Conservation (phyloP, 768 basidiomycete genomes). For the Tricholoma furcatifolium region DNA sequence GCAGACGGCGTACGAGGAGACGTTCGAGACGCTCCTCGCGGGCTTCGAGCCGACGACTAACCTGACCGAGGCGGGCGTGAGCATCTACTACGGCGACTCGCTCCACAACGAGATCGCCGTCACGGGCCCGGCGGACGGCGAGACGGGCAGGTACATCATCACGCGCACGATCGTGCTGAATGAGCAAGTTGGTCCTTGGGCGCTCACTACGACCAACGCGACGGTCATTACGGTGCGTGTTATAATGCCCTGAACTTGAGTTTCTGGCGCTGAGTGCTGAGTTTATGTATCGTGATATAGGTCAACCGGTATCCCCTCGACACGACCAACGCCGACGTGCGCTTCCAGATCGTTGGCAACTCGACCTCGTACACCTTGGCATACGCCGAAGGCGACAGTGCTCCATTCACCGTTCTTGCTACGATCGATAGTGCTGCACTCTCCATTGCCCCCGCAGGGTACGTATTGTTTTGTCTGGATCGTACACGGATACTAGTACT, state of each 20-base stretch:
- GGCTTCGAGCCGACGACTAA: slow-evolving; percentile 27
- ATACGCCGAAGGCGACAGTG: slow-evolving; percentile 30
- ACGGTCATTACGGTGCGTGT: slow-evolving; percentile 27
- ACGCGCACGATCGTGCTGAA: slow-evolving; percentile 29
- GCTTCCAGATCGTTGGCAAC: slow-evolving; percentile 28
- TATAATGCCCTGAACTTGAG: no score
- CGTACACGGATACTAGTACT: background rate
- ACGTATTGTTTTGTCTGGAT: slow-evolving; percentile 2
- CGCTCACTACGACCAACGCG: slow-evolving; percentile 28
- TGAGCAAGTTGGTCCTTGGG: slow-evolving; percentile 34
- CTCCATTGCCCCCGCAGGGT: slow-evolving; percentile 34
- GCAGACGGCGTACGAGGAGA: slow-evolving; percentile 36
- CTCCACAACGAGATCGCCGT: slow-evolving; percentile 39
- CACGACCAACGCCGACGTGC: slow-evolving; percentile 24
- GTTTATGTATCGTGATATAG: slow-evolving; percentile 1
- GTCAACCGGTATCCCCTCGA: slow-evolving; percentile 21
- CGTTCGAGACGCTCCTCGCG: slow-evolving; percentile 33
- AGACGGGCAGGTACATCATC: slow-evolving; percentile 23
- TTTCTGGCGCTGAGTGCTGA: background rate
- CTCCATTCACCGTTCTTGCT: slow-evolving; percentile 23
- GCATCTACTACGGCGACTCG: slow-evolving; percentile 33
- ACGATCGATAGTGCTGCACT: slow-evolving; percentile 32
- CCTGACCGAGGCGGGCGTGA: slow-evolving; percentile 37
- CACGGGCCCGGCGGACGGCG: slow-evolving; percentile 20
- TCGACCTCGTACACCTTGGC: slow-evolving; percentile 29